Base-by-base conservation (phyloP, 306 rosid genomes). In the Prunus mume region DNA sequence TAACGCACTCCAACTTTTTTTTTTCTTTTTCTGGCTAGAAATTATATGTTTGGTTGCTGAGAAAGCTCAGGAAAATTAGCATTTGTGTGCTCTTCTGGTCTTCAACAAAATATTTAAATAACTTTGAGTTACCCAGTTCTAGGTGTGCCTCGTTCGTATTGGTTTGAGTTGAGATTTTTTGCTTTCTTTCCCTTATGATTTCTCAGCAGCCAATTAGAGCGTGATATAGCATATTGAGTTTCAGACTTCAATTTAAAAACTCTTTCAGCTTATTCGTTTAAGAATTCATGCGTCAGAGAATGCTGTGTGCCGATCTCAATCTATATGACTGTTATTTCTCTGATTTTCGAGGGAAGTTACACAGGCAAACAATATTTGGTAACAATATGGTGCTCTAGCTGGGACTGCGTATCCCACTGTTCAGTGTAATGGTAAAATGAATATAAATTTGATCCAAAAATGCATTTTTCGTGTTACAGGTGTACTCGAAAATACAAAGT, bases 401-500 rank as follows among this genome's bases (percentile, higher is more conserved):
- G 20, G 67, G 66, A 57, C 12, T 57, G 4, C 15, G 10, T 55
- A 14, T 55, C 65, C 60, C 9, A 13, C 9, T 22, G 52, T 22
- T 38, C 17, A 10, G 19, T 46, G 19, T 45, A 18, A 9, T 63
- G 80, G 61, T 12, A 68, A 68, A 69, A 22, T 10, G 11, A 74
- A 25, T 45, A 8, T 74, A 15, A 22, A 9, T 73, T 28, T 60
- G 69, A 65, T 46, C 12, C 14, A 15, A 24, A 74, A 47, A 24
- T 17, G 9, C 30, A 25, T 70, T 58, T 15, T 45, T 25, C 28
- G 30, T 75, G 75, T 9, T 20, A 17, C 86, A 75, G 83, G 83
- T 72, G 30, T 69, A 34, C 74, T 17, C 24, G 25, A 61, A 28
- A 43, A 47, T 57, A 27, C 49, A 34, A 55, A 63, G 49, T 38